Conservation (phyloP, 2,329 filamentous ascomycete species). For the Beauveria brongniartii region DNA sequence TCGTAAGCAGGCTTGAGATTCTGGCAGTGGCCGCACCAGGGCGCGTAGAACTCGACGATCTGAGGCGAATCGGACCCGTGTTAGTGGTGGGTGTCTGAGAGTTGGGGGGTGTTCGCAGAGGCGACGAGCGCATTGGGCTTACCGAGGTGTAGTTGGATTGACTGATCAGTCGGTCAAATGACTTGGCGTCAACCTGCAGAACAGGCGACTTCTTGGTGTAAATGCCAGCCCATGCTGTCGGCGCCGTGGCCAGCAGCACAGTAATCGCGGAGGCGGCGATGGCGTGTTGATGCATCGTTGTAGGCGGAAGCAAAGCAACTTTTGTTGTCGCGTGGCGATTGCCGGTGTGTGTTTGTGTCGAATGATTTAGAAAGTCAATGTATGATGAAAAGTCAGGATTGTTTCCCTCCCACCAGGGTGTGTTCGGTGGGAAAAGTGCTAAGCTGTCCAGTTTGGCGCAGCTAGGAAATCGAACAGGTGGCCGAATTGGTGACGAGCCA, state of each 20-base stretch:
- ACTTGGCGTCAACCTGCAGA: conserved; percentile 69
- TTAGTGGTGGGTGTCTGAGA: neutral
- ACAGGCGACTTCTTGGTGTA: conserved; percentile 86
- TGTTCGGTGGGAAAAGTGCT: neutral
- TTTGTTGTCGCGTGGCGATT: neutral
- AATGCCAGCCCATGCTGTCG: conserved; percentile 60
- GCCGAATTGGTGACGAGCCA: neutral
- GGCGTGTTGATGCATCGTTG: conserved; percentile 10
- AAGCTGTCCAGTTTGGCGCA: neutral
- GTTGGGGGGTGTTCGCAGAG: neutral
- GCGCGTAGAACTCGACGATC: conserved; percentile 84
- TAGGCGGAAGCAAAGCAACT: neutral
- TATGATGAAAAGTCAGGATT: neutral
- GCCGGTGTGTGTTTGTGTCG: too few relatives aligned
- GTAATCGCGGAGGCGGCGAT: conserved; percentile 20
- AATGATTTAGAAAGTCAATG: too few relatives aligned
- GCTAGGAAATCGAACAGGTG: conserved; percentile 9
- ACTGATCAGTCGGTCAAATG: conserved; percentile 74
- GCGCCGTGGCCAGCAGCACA: conserved; percentile 57
- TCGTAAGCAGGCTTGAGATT: conserved; percentile 94
- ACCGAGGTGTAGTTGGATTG: conserved; percentile 90
- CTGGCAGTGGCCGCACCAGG: conserved; percentile 96
- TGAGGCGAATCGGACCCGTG: conserved; percentile 19
- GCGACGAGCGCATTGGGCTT: conserved; percentile 26
- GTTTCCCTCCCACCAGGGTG: neutral